Conservation (phyloP, 495 filamentous ascomycete genomes). For the Emericellopsis terricola region DNA sequence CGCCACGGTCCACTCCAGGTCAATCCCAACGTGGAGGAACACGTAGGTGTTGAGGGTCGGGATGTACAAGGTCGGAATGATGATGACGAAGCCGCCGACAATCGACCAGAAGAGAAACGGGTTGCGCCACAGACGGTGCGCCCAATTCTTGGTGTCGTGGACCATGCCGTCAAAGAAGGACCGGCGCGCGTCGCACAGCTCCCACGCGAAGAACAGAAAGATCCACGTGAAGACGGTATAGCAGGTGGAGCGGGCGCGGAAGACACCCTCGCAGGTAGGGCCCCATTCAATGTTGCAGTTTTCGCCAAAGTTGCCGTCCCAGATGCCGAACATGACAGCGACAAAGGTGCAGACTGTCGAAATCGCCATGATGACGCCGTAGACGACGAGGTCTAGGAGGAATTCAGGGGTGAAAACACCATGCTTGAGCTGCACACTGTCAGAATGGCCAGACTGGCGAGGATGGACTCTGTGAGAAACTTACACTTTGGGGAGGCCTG, state of each 20-base stretch:
- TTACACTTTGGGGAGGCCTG: conserved; percentile 42
- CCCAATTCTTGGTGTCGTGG: conserved; percentile 24
- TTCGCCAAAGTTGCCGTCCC: conserved; percentile 38
- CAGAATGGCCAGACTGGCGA: too few relatives aligned
- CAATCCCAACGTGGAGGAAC: conserved; percentile 50
- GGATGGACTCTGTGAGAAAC: too few relatives aligned
- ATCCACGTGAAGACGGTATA: conserved; percentile 54
- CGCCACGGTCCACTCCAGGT: conserved; percentile 48
- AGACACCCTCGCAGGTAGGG: conserved; percentile 38
- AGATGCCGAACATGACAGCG: conserved; percentile 42
- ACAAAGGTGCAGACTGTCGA: conserved; percentile 45
- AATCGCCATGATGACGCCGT: conserved; percentile 46
- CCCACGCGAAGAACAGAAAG: conserved; percentile 49
- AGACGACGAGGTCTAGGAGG: conserved; percentile 52
- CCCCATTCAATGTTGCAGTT: conserved; percentile 43
- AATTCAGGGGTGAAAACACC: conserved; percentile 54
- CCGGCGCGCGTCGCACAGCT: conserved; percentile 45
- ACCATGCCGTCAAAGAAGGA: conserved; percentile 41
- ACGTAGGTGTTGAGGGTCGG: conserved; percentile 45
- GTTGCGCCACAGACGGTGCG: conserved; percentile 40
- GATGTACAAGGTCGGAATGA: conserved; percentile 55
- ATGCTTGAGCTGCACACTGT: not conserved
- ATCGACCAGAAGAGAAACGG: conserved; percentile 55
- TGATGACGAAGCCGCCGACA: conserved; percentile 41
- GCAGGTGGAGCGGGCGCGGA: conserved; percentile 45